phyloP scores from a whole-genome alignment of 139 green algal genomes.

The Chlamydomonas sp. region DNA sequence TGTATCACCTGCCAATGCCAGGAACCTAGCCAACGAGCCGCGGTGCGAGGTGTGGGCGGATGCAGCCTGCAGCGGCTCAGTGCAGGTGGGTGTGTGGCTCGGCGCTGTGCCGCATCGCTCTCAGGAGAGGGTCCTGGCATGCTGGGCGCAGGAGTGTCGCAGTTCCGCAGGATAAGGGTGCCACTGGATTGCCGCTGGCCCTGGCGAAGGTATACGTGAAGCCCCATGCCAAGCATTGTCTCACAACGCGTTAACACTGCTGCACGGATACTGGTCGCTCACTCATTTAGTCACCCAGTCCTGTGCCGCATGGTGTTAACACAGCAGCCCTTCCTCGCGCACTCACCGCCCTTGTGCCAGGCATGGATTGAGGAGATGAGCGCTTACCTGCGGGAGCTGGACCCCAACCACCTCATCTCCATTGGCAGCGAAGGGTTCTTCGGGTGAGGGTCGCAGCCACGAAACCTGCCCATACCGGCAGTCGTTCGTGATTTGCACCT shows the following conservation, averaged over 20 bases:
- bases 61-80: constrained; percentile 10
- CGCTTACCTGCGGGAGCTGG: neutral
- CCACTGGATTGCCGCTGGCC: too few relatives aligned
- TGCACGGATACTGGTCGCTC: too few relatives aligned
- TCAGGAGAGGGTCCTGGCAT: too few relatives aligned
- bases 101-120: constrained; percentile 48
- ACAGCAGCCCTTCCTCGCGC: too few relatives aligned
- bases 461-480: neutral
- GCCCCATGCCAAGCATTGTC: too few relatives aligned
- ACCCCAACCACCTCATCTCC: constrained; percentile 73
- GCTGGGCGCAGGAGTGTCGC: too few relatives aligned
- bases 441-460: constrained; percentile 22
- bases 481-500: neutral
- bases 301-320: too few relatives aligned
- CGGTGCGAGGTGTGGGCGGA: constrained; percentile 61
- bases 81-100: constrained; percentile 59
- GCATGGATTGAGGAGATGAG: constrained; percentile 45
- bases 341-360: constrained; percentile 47
- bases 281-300: too few relatives aligned
- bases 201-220: too few relatives aligned
- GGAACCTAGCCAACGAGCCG: constrained; percentile 84
- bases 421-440: constrained; percentile 75
- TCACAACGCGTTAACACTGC: too few relatives aligned
- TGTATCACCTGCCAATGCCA: constrained; percentile 66
- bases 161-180: too few relatives aligned